Evolutionary conservation across 164 flowering plant species (phyloP).

Genomic region (Protea cynaroides): DNA sequence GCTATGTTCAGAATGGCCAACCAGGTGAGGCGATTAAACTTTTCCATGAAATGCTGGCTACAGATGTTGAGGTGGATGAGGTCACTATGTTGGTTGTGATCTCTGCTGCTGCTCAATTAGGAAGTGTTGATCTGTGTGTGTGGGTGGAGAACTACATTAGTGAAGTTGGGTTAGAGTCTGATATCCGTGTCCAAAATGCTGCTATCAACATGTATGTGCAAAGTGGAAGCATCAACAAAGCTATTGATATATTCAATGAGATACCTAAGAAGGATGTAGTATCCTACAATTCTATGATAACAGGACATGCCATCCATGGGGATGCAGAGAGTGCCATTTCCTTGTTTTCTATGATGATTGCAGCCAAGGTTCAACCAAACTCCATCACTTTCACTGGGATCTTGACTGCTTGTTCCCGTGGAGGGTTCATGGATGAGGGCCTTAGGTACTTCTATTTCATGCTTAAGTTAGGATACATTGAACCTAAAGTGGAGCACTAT

Average conservation of each 20-base stretch:
- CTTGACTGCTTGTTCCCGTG: slow-evolving; percentile 14
- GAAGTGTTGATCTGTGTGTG: slow-evolving; percentile 7
- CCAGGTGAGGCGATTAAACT: slow-evolving; percentile 12
- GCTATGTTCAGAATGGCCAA: slow-evolving; percentile 14
- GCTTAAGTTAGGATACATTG: slow-evolving; percentile 11
- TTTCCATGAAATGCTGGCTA: slow-evolving; percentile 13
- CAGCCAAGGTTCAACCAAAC: slow-evolving; percentile 13
- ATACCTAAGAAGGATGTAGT: slow-evolving; percentile 10
- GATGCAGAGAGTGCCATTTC: slow-evolving; percentile 6
- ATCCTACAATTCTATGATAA: slow-evolving; percentile 19
- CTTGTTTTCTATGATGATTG: slow-evolving; percentile 13
- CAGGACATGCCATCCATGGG: slow-evolving; percentile 21
- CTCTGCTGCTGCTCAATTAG: slow-evolving; percentile 10
- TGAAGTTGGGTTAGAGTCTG: slow-evolving; percentile 7
- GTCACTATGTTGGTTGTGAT: slow-evolving; percentile 9
- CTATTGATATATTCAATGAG: slow-evolving; percentile 7
- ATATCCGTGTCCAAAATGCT: slow-evolving; percentile 10
- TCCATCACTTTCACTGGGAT: slow-evolving; percentile 13
- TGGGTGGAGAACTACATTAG: slow-evolving; percentile 12
- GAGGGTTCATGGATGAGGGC: slow-evolving; percentile 19
- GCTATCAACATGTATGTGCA: slow-evolving; percentile 14
- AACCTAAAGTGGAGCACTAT: slow-evolving; percentile 13
- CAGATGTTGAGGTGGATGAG: slow-evolving; percentile 5
- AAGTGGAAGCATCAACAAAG: slow-evolving; percentile 11
- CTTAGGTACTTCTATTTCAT: slow-evolving; percentile 9